Evolutionary conservation across 345 rosid species (phyloP).

Genomic region (Schrenkiella parvula): DNA sequence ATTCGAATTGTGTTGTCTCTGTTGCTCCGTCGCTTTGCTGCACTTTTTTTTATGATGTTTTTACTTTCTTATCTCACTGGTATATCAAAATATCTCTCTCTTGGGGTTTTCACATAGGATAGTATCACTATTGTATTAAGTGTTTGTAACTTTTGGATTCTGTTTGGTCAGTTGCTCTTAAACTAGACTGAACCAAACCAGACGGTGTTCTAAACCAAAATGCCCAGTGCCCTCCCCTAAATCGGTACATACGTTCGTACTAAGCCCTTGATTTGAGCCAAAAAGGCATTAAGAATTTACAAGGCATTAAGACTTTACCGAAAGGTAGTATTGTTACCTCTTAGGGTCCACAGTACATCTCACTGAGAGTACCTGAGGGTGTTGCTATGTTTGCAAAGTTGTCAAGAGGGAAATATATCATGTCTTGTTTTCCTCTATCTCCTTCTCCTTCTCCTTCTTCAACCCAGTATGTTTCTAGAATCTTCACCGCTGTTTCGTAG

Average conservation of each 20-base stretch:
- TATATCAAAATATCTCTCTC: background rate
- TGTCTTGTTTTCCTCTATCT: slow-evolving; percentile 33
- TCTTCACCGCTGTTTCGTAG: slow-evolving; percentile 34
- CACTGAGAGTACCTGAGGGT: slow-evolving; percentile 15
- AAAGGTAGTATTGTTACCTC: slow-evolving; percentile 14
- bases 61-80: background rate
- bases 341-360: slow-evolving; percentile 30
- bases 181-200: background rate
- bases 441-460: slow-evolving; percentile 39
- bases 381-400: slow-evolving; percentile 23
- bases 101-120: background rate
- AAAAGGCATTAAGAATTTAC: background rate
- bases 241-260: background rate
- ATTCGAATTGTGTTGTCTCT: background rate
- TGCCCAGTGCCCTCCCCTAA: background rate
- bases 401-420: slow-evolving; percentile 10
- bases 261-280: background rate
- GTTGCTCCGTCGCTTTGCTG: background rate
- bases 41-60: background rate
- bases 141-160: slow-evolving; percentile 2
- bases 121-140: slow-evolving; percentile 7
- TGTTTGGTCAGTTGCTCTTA: background rate
- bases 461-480: slow-evolving; percentile 63
- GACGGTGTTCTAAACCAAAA: background rate
- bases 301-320: background rate